Evolutionary conservation across 2,329 filamentous ascomycete genomes (phyloP), one percentile per base, ranked within the genome.

Genomic region (Westerdykella aurantiaca): DNA sequence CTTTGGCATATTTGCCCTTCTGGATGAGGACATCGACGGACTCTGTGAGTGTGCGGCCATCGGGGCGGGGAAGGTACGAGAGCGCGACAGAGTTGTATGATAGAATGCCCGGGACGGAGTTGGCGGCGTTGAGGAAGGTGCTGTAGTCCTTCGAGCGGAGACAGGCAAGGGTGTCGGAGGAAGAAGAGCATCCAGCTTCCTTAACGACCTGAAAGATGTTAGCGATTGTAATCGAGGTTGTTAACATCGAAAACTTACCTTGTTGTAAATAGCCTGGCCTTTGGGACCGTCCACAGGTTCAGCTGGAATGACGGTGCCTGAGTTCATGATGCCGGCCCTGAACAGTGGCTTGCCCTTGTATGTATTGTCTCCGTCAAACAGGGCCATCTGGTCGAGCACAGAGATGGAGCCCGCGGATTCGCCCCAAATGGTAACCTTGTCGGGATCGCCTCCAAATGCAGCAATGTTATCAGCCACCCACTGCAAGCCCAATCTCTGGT

Each of bases 381-480:
- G 70, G 1, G 80, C 70, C 78, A 88, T 88, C 53, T 91, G 87
- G 56, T 89, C 79, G 39, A 85, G 77, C 1, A 87, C 84, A 0
- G 84, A 88, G 49, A 89, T 88, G 12, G 63, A 52, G 11, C 72
- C 71, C 6, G 68, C 64, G 33, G 52, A 58, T 60, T 90, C 82
- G 21, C 86, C 86, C 82, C 83, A 88, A 46, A 91, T 83, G 0
- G 85, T 90, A 5, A 90, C 85, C 61, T 85, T 85, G n/a, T 73
- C 71, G 0, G 85, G 82, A 60, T 91, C 86, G 12, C 88, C 88
- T 9, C 88, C 88, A 58, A 93, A 94, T 0, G 79, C 74, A 1
- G 71, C 80, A 44, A 91, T 88, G 52, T 90, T 88, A 54, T 88
- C 84, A 6, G 83, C 80, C 1, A 87, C 78, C 86, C 86, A 91